Evolutionary conservation across 108 stramenopile species (phyloP), one percentile per base, ranked within the genome.

Genomic region (Cyclotella kingstonii): DNA sequence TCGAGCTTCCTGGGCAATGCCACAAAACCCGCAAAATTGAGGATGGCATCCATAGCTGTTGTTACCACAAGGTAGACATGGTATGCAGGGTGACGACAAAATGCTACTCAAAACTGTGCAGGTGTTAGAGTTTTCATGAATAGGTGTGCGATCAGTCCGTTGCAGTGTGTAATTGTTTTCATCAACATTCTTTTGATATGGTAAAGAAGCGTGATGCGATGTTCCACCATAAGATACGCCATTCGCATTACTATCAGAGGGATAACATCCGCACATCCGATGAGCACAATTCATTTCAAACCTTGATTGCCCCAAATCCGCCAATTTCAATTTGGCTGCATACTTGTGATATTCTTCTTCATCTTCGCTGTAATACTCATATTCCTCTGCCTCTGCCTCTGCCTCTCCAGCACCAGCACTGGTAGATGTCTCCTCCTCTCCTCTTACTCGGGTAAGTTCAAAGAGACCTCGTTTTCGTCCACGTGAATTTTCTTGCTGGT

Each of bases 1-100:
- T 5, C 88, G 73, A 28, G 78, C 86, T 68, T 93, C 91, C 68
- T 93, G 91, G 9, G 88, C 88, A 23, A 90, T 29, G 2, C 77
- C 88, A 39, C 91, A 93, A 5, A 81, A 62, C 28, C 91, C 91
- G 36, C 86, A 87, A 29, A 74, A 46, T 60, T 87, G 86, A 10
- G 83, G 23, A 29, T 88, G 80, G 28, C 54, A 63, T 15, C 84
- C 63, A 51, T 70, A 73, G 42, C 76, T 57, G 21, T 40, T 60
- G 69, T 50, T 77, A 68, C 78, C 75, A 66, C 50, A 63, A 1
- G 43, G 63, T 11, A 73, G 5, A 15, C 72, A 73, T 0, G 63
- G 42, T 2, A 62, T 22, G 18, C 23, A 42, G 30, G 72, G 72
- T 8, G 38, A 54, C 30, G 79, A 54, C 36, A 83, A 69, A 35